phyloP scores from a whole-genome alignment of 2,329 filamentous ascomycete species.

The Claviceps sp. region DNA sequence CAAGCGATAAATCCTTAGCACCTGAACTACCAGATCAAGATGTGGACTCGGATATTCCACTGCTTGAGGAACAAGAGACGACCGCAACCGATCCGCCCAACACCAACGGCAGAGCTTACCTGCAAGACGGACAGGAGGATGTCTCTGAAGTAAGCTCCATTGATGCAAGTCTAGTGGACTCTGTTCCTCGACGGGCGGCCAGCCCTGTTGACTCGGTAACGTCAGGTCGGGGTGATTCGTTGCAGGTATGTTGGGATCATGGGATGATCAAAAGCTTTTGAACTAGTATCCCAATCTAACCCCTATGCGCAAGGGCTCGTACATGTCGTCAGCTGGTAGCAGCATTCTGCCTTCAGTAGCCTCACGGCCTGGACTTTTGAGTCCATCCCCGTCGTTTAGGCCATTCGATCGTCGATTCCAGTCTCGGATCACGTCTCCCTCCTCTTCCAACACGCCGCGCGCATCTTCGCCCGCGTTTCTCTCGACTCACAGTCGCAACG shows the following conservation, averaged over 20 bases:
- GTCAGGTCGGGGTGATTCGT: conserved; percentile 68
- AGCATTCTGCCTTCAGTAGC: conserved; percentile 58
- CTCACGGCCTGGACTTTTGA: conserved; percentile 50
- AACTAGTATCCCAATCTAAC: conserved; percentile 13
- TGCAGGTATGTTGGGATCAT: conserved; percentile 45
- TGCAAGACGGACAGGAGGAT: conserved; percentile 29
- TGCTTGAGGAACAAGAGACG: conserved; percentile 2
- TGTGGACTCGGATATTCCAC: conserved; percentile 8
- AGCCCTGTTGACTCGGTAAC: conserved; percentile 57
- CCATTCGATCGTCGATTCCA: conserved; percentile 94
- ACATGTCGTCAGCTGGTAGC: conserved; percentile 56
- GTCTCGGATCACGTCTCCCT: conserved; percentile 56
- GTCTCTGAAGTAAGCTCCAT: conserved; percentile 39
- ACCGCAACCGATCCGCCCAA: conserved; percentile 1
- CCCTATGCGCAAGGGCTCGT: conserved; percentile 37
- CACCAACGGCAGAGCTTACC: conserved; percentile 24
- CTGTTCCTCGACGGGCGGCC: conserved; percentile 38
- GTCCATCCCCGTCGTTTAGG: conserved; percentile 70
- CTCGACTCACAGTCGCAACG: conserved; percentile 64
- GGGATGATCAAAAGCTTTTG: not conserved
- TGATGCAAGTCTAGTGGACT: conserved; percentile 33
- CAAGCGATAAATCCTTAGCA: conserved; percentile 27
- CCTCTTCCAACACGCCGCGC: conserved; percentile 43
- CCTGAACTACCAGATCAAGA: conserved; percentile 18
- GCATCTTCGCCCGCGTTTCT: conserved; percentile 67